Evolutionary conservation across 805 yeast genomes (phyloP), one percentile per base, ranked within the genome.

Genomic region (Candida rishiriensis): DNA sequence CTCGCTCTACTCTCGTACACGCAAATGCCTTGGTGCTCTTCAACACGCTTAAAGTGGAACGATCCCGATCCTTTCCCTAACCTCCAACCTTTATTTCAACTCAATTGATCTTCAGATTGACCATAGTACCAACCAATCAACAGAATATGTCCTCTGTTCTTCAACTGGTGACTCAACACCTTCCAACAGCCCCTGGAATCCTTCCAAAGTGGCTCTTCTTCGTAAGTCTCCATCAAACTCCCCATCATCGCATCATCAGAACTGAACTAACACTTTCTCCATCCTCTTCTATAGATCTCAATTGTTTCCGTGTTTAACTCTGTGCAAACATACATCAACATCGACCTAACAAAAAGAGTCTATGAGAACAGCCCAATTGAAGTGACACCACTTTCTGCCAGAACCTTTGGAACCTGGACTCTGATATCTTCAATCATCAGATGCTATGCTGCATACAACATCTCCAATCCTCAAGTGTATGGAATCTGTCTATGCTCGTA

Each of bases 381-480:
- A 61, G 84, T 83, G 21, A 65, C 72, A 2, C 58, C 61, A 12
- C 71, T 93, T 52, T 81, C 93, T 54, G 96, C 97, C n/a, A 78
- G 99, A 57, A 91, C 99, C 0, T 93, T 93, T 64, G 99, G 99
- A 30, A 93, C 99, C 0, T 93, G 99, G 99, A 93, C 99, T 0
- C 71, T 90, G 34, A 75, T 90, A 54, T 82, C 96, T 2, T 78
- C 96, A 2, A 72, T 91, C 29, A 83, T 93, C 39, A 79, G 99
- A 60, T 74, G 83, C 51, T 88, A 86, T 63, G 96, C 95, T 44
- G 95, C 98, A 12, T 85, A 84, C 66, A 71, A 85, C 60, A 70
- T 86, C 46, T 70, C 71, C 43, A 81, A 82, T 54, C 79, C 79
- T 18, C 85, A 82, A 52, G 79, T 90, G 42, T 93, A 79, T 65